These are phyloP conservation scores for Dothistroma septosporum DNA, from an alignment of 2,329 filamentous ascomycete species.

Conservation along the genomic window DNA sequence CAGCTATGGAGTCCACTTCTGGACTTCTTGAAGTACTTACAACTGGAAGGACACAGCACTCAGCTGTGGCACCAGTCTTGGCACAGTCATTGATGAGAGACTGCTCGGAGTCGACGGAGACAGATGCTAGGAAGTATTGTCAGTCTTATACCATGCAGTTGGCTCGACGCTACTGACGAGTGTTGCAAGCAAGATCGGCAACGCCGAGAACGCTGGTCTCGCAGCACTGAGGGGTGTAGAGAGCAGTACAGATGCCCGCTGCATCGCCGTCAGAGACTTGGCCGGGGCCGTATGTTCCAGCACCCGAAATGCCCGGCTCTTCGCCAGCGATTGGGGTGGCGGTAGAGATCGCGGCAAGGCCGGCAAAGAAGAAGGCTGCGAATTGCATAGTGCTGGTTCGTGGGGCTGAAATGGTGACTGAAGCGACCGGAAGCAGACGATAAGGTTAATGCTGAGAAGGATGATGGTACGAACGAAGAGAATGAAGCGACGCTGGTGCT, in stretches of 20 bases:
- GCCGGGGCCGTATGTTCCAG: background rate
- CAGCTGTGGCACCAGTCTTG: conserved; percentile 9
- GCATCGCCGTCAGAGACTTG: background rate
- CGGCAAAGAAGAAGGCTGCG: conserved; percentile 3
- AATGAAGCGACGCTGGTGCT: background rate
- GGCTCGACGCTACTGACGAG: background rate
- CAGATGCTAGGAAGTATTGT: background rate
- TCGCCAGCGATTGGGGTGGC: background rate
- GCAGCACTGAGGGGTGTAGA: conserved; percentile 10
- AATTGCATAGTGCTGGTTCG: conserved; percentile 6
- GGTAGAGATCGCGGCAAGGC: background rate
- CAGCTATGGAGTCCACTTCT: background rate
- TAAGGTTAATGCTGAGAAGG: background rate
- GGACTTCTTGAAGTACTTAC: conserved; percentile 7
- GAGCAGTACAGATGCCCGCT: background rate
- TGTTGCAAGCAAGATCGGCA: conserved; percentile 10
- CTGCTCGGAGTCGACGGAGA: background rate
- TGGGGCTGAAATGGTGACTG: background rate
- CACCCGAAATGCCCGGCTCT: background rate
- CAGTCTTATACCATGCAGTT: background rate
- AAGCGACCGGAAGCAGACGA: background rate
- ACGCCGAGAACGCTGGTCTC: conserved; percentile 8
- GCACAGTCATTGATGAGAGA: conserved; percentile 8
- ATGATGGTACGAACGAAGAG: background rate
- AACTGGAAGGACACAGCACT: conserved; percentile 14